Percentiles rank a stretch among this genome's conserved stretches.
These are phyloP conservation scores for Terana coerulea DNA, from an alignment of 768 basidiomycete genomes.

Conservation along the genomic window DNA sequence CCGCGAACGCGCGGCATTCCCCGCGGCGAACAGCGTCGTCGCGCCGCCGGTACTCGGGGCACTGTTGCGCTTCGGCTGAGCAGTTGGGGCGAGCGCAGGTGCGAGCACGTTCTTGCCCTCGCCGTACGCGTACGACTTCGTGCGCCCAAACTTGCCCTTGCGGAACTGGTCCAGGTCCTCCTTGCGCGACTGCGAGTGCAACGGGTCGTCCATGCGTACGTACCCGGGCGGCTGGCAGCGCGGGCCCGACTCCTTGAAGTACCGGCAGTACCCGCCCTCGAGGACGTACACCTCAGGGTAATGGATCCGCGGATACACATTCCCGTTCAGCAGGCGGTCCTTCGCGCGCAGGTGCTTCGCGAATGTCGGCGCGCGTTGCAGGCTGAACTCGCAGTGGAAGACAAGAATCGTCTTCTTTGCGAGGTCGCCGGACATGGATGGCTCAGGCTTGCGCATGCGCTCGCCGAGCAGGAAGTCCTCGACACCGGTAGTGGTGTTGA, in stretches of 20 bases:
- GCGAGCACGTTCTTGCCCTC: constrained; percentile 49
- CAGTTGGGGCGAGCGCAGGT: constrained; percentile 27
- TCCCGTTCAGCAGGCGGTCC: constrained; percentile 86
- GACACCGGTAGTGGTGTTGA: constrained; percentile 75
- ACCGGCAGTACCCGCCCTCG: constrained; percentile 92
- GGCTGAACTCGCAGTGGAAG: constrained; percentile 98
- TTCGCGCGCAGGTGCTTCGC: constrained; percentile 91
- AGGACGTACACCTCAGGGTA: constrained; percentile 97
- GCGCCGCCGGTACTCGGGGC: constrained; percentile 45
- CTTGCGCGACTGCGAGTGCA: constrained; percentile 71
- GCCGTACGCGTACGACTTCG: constrained; percentile 92
- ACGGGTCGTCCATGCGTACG: constrained; percentile 93
- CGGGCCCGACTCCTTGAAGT: constrained; percentile 62
- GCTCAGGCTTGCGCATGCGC: constrained; percentile 50
- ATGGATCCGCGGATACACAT: constrained; percentile 86
- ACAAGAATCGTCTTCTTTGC: constrained; percentile 80
- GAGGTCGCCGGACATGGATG: constrained; percentile 71
- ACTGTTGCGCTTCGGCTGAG: constrained; percentile 58
- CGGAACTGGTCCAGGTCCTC: constrained; percentile 93
- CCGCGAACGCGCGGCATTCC: constrained; percentile 62
- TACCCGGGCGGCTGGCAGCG: constrained; percentile 84
- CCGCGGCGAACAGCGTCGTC: constrained; percentile 62
- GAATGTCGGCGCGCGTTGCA: constrained; percentile 92
- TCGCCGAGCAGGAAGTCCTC: constrained; percentile 76
- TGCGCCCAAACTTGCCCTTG: constrained; percentile 80